Evolutionary conservation across 129 eudicot genomes (phyloP), one percentile per base, ranked within the genome.

Genomic region (Tagetes erecta): DNA sequence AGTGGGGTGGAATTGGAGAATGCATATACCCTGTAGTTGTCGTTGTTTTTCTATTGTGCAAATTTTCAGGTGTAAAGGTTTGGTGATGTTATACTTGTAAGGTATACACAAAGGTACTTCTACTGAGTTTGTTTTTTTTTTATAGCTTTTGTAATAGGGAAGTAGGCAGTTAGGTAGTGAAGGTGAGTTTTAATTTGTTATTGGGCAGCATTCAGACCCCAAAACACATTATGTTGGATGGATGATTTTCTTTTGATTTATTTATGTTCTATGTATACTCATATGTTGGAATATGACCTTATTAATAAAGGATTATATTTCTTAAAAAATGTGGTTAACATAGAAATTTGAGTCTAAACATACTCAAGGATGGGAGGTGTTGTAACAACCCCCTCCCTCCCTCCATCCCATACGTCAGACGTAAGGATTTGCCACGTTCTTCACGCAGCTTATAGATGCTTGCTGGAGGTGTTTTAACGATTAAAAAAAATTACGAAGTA

Each of bases 61-160:
- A 44, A 45, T 37, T 27, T 57, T 46, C 55, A 30, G 45, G 67
- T 76, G 80, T 76, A 76, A 76, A 76, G 66, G 80, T 76, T 68
- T 76, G 75, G 40, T 76, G 53, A 51, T 75, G 64, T 64, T 59
- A 42, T 44, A 44, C 49, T 44, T 44, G 49, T 44, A 8, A 68
- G 68, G 60, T 69, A 68, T 56, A 77, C 50, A 77, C 80, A 57
- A 68, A 46, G 36, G 69, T 68, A 77, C 39, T 57, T 51, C 11
- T 68, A 57, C 30, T 58, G 75, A 68, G 70, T 58, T 45, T 77
- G 70, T 77, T 56, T 67, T 76, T 77, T 56, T 67, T 76, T 47
- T 62, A 45, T 77, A 77, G 74, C 42, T 42, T 68, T 68, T 75
- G 62, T 77, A 77, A 45, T 57, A 68, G 76, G 62, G 75, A 34